Evolutionary conservation across 352 stramenopile species (phyloP).

Genomic region (Phytophthora macrochlamydospora): DNA sequence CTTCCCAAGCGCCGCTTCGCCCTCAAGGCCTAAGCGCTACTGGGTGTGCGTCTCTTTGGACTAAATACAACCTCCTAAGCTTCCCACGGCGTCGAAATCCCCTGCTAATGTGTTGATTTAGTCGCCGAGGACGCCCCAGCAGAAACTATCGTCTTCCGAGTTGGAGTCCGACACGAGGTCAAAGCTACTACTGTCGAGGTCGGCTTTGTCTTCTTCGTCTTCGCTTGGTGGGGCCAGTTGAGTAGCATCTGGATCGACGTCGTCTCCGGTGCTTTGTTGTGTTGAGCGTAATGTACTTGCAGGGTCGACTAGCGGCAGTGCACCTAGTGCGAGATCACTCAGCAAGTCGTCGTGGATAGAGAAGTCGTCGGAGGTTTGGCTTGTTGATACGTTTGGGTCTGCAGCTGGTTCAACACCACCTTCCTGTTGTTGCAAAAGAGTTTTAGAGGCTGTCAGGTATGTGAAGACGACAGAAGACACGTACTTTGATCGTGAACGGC

Average conservation of each 20-base stretch:
- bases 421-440: conserved; percentile 26
- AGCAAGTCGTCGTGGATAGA: conserved; percentile 61
- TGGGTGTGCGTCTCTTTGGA: conserved; percentile 41
- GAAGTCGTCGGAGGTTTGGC: conserved; percentile 37
- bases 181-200: conserved; percentile 33
- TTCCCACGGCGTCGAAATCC: conserved; percentile 46
- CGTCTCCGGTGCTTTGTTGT: conserved; percentile 51
- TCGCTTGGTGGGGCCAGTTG: conserved; percentile 20
- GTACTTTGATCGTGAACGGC: conserved; percentile 65
- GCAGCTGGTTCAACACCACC: conserved; percentile 43
- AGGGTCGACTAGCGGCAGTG: conserved; percentile 46
- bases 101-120: background rate
- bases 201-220: conserved; percentile 6
- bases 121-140: conserved; percentile 24
- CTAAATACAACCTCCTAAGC: conserved; percentile 74
- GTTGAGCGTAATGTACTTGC: conserved; percentile 60
- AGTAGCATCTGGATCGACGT: conserved; percentile 18
- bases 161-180: conserved; percentile 71
- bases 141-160: conserved; percentile 40
- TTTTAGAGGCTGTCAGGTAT: too few species aligned
- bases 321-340: conserved; percentile 47
- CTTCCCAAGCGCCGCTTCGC: conserved; percentile 97
- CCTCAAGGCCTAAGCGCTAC: conserved; percentile 95
- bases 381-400: conserved; percentile 17
- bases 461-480: conserved; percentile 1